phyloP scores from a whole-genome alignment of 306 rosid species.

The Glycyrrhiza uralensis region DNA sequence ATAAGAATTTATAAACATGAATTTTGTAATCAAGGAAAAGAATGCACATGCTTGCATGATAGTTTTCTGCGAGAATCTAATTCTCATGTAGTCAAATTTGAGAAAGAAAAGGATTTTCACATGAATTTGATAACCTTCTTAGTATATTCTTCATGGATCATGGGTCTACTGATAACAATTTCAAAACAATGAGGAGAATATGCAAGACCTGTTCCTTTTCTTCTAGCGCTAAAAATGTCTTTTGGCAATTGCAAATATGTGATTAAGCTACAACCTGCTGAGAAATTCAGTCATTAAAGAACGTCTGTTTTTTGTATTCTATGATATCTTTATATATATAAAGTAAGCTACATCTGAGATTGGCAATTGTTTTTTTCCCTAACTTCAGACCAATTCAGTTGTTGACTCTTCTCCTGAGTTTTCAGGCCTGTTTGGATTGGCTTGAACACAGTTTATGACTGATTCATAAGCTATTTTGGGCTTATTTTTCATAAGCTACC shows the following conservation, averaged over 20 bases:
- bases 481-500: too few relatives aligned
- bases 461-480: too few relatives aligned
- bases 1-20: too few relatives aligned
- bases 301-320: not conserved
- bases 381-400: too few relatives aligned
- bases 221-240: not conserved
- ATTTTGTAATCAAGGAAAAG: too few relatives aligned
- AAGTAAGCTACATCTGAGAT: too few relatives aligned
- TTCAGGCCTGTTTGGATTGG: too few relatives aligned
- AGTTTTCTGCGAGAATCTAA: constrained; percentile 20
- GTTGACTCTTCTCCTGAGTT: too few relatives aligned
- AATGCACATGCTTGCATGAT: constrained; percentile 20
- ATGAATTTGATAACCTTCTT: not conserved
- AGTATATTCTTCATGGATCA: constrained; percentile 12
- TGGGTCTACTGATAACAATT: not conserved
- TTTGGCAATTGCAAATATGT: not conserved
- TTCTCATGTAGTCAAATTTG: not conserved
- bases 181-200: not conserved
- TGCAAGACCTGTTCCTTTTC: constrained; percentile 26
- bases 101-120: constrained; percentile 1
- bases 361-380: too few relatives aligned
- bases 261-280: not conserved
- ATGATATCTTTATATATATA: too few relatives aligned
- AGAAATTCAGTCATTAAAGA: not conserved
- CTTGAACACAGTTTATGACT: too few relatives aligned